A percentile compares a stretch with the other conserved stretches of the same genome.
Conservation (phyloP, 192 early-diverging fungal species). For the Podila verticillata region DNA sequence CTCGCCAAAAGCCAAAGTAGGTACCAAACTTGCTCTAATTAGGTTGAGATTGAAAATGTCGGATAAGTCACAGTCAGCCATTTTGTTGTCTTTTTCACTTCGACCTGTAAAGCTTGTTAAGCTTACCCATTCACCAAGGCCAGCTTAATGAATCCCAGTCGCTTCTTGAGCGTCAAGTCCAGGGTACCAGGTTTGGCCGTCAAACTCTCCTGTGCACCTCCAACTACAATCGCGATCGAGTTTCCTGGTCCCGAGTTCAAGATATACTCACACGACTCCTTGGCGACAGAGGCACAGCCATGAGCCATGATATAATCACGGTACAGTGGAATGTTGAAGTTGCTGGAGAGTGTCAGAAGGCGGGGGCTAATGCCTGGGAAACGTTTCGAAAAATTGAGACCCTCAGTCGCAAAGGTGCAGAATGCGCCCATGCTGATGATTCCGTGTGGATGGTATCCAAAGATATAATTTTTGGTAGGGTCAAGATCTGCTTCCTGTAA, state of each 20-base stretch:
- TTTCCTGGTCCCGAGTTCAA: constrained; percentile 71
- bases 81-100: too few relatives aligned
- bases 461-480: constrained; percentile 83
- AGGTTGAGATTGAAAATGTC: not conserved
- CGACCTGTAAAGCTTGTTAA: not conserved
- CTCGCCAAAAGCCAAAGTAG: constrained; percentile 92
- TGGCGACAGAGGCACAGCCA: constrained; percentile 79
- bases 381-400: constrained; percentile 70
- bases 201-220: constrained; percentile 89
- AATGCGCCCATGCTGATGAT: constrained; percentile 85
- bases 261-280: constrained; percentile 75
- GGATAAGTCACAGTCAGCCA: not conserved
- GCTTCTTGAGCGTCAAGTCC: constrained; percentile 78
- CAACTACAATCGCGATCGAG: constrained; percentile 85
- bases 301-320: constrained; percentile 83
- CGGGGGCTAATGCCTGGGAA: constrained; percentile 85
- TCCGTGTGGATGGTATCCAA: constrained; percentile 92
- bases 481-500: constrained; percentile 80
- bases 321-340: constrained; percentile 88
- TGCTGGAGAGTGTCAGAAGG: constrained; percentile 81
- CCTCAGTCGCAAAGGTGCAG: constrained; percentile 84
- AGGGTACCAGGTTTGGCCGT: constrained; percentile 65
- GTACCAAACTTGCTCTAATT: constrained; percentile 77
- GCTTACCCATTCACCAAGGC: constrained; percentile 73
- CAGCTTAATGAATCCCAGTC: constrained; percentile 88